Percentiles rank a stretch among this genome's conserved stretches.
Evolutionary conservation across 768 basidiomycete species (phyloP).

Genomic region (Hericium alpestre): DNA sequence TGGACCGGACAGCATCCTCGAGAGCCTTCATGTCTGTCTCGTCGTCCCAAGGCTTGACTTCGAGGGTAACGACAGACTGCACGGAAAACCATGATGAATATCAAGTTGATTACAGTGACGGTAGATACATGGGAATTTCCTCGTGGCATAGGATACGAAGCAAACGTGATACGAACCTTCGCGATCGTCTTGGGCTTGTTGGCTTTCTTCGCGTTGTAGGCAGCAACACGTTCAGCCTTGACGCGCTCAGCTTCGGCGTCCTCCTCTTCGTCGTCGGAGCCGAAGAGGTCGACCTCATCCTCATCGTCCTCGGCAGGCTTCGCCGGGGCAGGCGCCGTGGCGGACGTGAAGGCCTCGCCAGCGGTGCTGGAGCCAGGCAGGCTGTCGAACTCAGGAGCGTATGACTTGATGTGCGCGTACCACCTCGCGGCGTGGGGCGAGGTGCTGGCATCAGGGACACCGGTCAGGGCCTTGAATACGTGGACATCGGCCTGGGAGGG

Average conservation of each 20-base stretch:
- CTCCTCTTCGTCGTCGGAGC: conserved; percentile 41
- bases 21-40: conserved; percentile 93
- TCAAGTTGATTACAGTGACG: not conserved
- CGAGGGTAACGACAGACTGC: conserved; percentile 94
- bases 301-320: conserved; percentile 28
- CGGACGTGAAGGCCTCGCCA: conserved; percentile 58
- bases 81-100: conserved; percentile 9
- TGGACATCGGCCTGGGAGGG: conserved; percentile 91
- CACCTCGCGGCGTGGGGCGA: conserved; percentile 77
- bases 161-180: conserved; percentile 45
- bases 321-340: conserved; percentile 27
- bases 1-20: conserved; percentile 74
- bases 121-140: not conserved
- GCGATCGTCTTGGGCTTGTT: conserved; percentile 78
- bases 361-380: conserved; percentile 82
- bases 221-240: conserved; percentile 83
- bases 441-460: conserved; percentile 51
- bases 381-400: conserved; percentile 61
- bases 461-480: conserved; percentile 73
- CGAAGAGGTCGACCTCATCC: conserved; percentile 65
- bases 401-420: conserved; percentile 92
- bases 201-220: conserved; percentile 90
- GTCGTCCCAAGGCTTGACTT: conserved; percentile 99
- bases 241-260: conserved; percentile 44
- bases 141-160: not conserved